Evolutionary conservation across 371 early-diverging fungal genomes (phyloP).

Genomic region (Fennellomyces sp.): DNA sequence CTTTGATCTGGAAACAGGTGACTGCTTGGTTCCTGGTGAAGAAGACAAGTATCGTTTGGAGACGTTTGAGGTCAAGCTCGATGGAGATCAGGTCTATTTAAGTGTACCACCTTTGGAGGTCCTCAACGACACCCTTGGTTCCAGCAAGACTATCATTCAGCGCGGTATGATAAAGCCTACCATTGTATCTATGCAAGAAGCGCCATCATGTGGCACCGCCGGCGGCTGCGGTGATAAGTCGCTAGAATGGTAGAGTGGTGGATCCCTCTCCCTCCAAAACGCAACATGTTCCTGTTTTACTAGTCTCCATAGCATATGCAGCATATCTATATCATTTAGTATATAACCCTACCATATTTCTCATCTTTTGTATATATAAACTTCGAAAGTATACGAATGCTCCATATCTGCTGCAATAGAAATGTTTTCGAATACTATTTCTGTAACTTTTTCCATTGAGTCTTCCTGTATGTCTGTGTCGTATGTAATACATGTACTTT

Average conservation of each 20-base stretch:
- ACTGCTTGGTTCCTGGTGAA: constrained; percentile 46
- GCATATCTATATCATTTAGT: too few species aligned
- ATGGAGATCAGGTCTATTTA: constrained; percentile 46
- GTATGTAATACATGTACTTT: too few species aligned
- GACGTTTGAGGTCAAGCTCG: constrained; percentile 59
- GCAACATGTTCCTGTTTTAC: too few species aligned
- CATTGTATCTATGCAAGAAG: background rate
- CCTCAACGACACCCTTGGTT: constrained; percentile 53
- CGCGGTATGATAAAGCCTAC: constrained; percentile 17
- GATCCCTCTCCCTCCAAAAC: background rate
- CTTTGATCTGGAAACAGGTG: constrained; percentile 58
- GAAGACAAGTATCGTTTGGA: constrained; percentile 47
- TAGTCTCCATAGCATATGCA: too few species aligned
- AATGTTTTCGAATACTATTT: too few species aligned
- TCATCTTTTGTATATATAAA: too few species aligned
- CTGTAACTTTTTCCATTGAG: too few species aligned
- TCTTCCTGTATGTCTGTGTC: too few species aligned
- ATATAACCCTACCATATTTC: too few species aligned
- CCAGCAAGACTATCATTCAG: constrained; percentile 50
- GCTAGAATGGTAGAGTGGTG: constrained; percentile 15
- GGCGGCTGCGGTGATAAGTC: constrained; percentile 24
- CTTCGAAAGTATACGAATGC: too few species aligned
- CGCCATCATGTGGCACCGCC: constrained; percentile 4
- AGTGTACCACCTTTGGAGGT: constrained; percentile 46
- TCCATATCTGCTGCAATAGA: too few species aligned